These are phyloP conservation scores for Cryphonectria naterciae DNA, from an alignment of 2,329 filamentous ascomycete species.

Conservation along the genomic window DNA sequence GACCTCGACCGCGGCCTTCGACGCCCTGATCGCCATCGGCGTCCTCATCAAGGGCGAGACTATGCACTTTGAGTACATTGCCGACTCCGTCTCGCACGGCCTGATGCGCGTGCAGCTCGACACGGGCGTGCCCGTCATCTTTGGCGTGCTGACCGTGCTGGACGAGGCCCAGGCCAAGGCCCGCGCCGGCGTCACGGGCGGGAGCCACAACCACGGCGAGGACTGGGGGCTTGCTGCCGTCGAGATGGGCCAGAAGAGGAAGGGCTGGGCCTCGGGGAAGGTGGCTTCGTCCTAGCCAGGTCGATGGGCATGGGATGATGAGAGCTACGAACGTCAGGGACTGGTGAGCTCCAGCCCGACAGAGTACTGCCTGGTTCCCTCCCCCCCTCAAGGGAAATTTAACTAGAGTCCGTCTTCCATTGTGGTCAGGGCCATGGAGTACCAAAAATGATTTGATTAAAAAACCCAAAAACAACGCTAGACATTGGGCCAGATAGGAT, in stretches of 20 bases:
- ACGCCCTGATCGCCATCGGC: constrained; percentile 92
- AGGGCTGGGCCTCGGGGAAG: constrained; percentile 76
- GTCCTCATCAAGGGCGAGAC: constrained; percentile 98
- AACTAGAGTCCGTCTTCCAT: too few relatives aligned
- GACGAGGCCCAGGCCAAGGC: constrained; percentile 85
- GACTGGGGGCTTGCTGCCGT: constrained; percentile 96
- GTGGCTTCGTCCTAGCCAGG: constrained; percentile 44
- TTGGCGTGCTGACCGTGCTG: constrained; percentile 88
- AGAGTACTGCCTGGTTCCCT: neutral
- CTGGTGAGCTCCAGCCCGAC: neutral
- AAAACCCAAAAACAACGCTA: neutral
- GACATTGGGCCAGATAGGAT: neutral
- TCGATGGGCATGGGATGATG: neutral
- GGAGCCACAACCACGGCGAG: constrained; percentile 89
- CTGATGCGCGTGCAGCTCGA: constrained; percentile 95
- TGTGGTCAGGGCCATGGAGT: too few relatives aligned
- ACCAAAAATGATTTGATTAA: neutral
- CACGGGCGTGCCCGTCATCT: constrained; percentile 84
- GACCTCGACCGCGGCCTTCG: constrained; percentile 69
- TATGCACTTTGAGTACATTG: constrained; percentile 99
- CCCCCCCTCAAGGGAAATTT: too few relatives aligned
- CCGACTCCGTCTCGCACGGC: constrained; percentile 86
- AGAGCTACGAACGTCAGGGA: neutral
- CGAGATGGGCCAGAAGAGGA: constrained; percentile 88
- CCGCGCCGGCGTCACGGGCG: constrained; percentile 73